Percentiles rank a stretch among this genome's conserved stretches.
Conservation (phyloP, 225 moss, liverwort and hornwort species). For the Bryum argenteum region DNA sequence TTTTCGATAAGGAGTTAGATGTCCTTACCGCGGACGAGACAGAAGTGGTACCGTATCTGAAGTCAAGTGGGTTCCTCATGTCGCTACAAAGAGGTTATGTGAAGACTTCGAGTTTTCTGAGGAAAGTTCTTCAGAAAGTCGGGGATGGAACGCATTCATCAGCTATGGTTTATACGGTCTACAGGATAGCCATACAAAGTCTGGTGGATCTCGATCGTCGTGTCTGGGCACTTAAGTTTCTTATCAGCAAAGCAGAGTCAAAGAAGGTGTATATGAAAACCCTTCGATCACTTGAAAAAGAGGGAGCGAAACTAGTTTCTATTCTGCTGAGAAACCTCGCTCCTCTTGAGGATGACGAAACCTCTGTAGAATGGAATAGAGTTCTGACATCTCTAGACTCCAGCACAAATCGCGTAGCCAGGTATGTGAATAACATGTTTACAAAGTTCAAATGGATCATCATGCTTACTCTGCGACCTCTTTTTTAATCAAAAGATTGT, state of each 20-base stretch:
- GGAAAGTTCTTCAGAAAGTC: conserved; percentile 39
- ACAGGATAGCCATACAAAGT: conserved; percentile 63
- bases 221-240: conserved; percentile 58
- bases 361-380: conserved; percentile 42
- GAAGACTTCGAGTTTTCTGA: conserved; percentile 70
- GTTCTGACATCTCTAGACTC: conserved; percentile 44
- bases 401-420: conserved; percentile 38
- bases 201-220: conserved; percentile 75
- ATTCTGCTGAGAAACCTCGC: conserved; percentile 48
- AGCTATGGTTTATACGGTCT: conserved; percentile 46
- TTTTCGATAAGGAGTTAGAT: conserved; percentile 57
- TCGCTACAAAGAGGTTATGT: conserved; percentile 58
- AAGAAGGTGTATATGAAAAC: conserved; percentile 58
- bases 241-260: conserved; percentile 38
- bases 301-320: conserved; percentile 62
- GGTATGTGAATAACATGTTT: conserved; percentile 33
- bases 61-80: conserved; percentile 56
- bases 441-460: background rate
- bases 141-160: conserved; percentile 35
- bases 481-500: background rate
- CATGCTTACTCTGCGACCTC: background rate
- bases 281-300: conserved; percentile 61
- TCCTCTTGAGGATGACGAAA: conserved; percentile 31
- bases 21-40: conserved; percentile 43
- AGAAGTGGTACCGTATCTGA: conserved; percentile 46